Evolutionary conservation across 306 rosid species (phyloP).

Genomic region (Dryas drummondii): DNA sequence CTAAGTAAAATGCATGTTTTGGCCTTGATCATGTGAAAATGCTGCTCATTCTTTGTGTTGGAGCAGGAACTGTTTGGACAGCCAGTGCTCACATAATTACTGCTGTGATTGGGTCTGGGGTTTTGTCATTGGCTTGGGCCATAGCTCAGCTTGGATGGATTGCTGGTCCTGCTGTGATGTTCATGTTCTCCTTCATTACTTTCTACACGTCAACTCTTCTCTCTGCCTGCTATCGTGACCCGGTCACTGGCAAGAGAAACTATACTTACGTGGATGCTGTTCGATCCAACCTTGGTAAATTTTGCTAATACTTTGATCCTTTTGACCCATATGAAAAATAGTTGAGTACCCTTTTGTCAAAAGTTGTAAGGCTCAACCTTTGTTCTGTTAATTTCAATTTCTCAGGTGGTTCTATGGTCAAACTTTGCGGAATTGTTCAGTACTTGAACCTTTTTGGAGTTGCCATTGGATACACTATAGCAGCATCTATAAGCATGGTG

Average conservation of each 20-base stretch:
- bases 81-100: slow-evolving; percentile 85
- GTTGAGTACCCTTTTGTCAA: not conserved
- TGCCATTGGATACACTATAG: slow-evolving; percentile 80
- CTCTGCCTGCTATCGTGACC: slow-evolving; percentile 71
- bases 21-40: not conserved
- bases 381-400: slow-evolving; percentile 1
- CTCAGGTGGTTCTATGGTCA: slow-evolving; percentile 61
- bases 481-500: slow-evolving; percentile 80
- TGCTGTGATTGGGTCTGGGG: slow-evolving; percentile 89
- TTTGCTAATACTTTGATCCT: not conserved
- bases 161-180: slow-evolving; percentile 75
- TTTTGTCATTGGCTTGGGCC: slow-evolving; percentile 80
- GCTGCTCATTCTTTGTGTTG: not conserved
- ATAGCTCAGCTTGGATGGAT: slow-evolving; percentile 91
- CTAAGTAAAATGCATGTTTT: not conserved
- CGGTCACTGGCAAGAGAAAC: slow-evolving; percentile 74
- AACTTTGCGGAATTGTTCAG: slow-evolving; percentile 76
- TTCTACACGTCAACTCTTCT: slow-evolving; percentile 77
- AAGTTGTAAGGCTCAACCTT: not conserved
- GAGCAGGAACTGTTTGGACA: slow-evolving; percentile 68
- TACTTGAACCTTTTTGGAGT: slow-evolving; percentile 70
- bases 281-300: slow-evolving; percentile 60
- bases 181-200: slow-evolving; percentile 72
- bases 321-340: not conserved
- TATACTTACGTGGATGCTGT: slow-evolving; percentile 83